Base-by-base conservation (phyloP, 495 filamentous ascomycete genomes). In the Penicillium lagena region DNA sequence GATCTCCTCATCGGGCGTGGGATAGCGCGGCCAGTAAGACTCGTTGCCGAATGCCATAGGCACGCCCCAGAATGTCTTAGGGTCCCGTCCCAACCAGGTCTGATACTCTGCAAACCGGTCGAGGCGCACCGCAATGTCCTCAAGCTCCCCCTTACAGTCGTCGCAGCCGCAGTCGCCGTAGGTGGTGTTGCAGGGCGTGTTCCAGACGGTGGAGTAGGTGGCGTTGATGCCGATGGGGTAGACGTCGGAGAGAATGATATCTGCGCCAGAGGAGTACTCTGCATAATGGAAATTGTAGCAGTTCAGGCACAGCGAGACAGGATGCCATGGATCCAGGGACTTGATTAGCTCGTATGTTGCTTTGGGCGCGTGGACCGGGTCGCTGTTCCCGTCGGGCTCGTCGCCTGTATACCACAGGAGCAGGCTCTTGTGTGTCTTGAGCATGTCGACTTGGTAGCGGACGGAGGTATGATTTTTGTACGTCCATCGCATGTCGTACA, bases 121-220 rank as follows among this genome's bases (percentile, higher is more conserved):
- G 2, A 85, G 58, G 0, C 82, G 71, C 2, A 47, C 42, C 0
- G 71, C 52, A 10, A 86, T 77, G 53, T 87, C 83, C 5, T 65
- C 60, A 13, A 86, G 64, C 6, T 53, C 48, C 7, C 80, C 79
- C 0, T 51, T 42, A 55, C 83, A 89, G 56, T 82, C 77, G 52
- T 89, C 84, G 60, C 85, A 87, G 28, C 83, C 84, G 56, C 83
- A 87, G 60, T 81, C 78, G 36, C 85, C 85, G 33, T 85, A 79
- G 0, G 83, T 86, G 0, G 61, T 38, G 49, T 86, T 87, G 56
- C 81, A 86, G 0, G 57, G 55, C 0, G 78, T 82, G 30, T 66
- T 38, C 41, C 70, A 78, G 22, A 58, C 60, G 1, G 42, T 51
- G 2, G 62, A 68, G 59, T 61, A 73, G 29, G 49, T 56, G 2